Percentiles rank a stretch among this genome's conserved stretches.
These are phyloP conservation scores for Kodamaea sp. DNA, from an alignment of 1,139 yeast genomes.

Conservation along the genomic window DNA sequence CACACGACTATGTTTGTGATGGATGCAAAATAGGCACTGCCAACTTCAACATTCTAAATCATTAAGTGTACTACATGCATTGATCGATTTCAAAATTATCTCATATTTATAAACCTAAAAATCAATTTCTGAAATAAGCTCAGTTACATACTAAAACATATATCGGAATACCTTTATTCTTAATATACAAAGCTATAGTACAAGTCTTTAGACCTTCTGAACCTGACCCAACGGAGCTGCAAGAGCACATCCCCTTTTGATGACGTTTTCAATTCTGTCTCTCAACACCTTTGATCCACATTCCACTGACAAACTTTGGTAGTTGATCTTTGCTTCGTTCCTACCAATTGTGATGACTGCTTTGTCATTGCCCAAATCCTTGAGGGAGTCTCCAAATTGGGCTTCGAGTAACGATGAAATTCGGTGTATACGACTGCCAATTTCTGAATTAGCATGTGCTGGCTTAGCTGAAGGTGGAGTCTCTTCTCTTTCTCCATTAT, in stretches of 20 bases:
- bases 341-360: slow-evolving; percentile 72
- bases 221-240: slow-evolving; percentile 71
- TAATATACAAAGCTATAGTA: slow-evolving; percentile 4
- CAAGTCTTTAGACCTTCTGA: slow-evolving; percentile 17
- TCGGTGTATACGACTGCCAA: slow-evolving; percentile 59
- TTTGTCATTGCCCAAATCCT: slow-evolving; percentile 36
- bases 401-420: slow-evolving; percentile 67
- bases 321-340: slow-evolving; percentile 69
- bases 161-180: no score
- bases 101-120: no score
- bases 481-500: slow-evolving; percentile 18
- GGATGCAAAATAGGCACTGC: no score
- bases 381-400: slow-evolving; percentile 84
- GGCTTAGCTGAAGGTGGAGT: slow-evolving; percentile 20
- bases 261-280: slow-evolving; percentile 80
- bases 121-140: no score
- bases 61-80: no score
- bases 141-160: no score
- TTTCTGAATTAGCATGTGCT: slow-evolving; percentile 38
- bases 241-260: slow-evolving; percentile 73
- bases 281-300: slow-evolving; percentile 76
- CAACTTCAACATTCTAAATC: no score
- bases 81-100: no score
- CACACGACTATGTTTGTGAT: no score
- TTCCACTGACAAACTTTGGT: slow-evolving; percentile 63